Evolutionary conservation across 2,329 filamentous ascomycete species (phyloP).

Genomic region (Fusarium tjaetaba): DNA sequence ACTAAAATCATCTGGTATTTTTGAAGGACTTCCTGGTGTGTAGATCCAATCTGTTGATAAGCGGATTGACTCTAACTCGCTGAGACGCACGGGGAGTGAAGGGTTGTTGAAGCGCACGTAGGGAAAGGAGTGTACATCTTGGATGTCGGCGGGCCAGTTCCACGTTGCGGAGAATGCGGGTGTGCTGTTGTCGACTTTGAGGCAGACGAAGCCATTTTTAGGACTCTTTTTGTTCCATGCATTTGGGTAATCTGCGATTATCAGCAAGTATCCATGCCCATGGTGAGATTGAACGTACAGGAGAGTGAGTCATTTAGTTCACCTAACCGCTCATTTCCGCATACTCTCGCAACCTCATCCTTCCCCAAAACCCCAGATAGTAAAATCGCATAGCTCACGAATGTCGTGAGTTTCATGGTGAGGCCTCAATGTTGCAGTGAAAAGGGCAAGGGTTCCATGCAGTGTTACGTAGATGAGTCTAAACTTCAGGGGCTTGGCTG

Average conservation of each 20-base stretch:
- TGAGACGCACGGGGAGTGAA: slow-evolving; percentile 38
- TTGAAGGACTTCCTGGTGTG: slow-evolving; percentile 10
- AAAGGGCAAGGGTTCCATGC: neutral
- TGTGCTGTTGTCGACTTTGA: slow-evolving; percentile 41
- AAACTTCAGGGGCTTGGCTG: slow-evolving; percentile 1
- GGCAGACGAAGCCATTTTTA: slow-evolving; percentile 36
- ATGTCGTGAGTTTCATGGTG: slow-evolving; percentile 2
- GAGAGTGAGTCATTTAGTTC: slow-evolving; percentile 29
- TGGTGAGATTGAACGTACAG: neutral
- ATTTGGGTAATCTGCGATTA: slow-evolving; percentile 38
- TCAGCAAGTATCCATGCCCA: neutral
- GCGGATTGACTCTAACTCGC: slow-evolving; percentile 31
- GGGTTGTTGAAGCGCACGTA: slow-evolving; percentile 39
- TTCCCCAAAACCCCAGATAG: fast-evolving
- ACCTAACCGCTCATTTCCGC: slow-evolving; percentile 20
- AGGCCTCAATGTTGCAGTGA: neutral
- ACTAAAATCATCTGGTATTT: slow-evolving; percentile 22
- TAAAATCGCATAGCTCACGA: neutral
- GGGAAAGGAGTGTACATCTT: slow-evolving; percentile 42
- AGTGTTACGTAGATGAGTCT: neutral
- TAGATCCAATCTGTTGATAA: slow-evolving; percentile 41
- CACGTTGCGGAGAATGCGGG: slow-evolving; percentile 35
- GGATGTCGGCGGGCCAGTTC: slow-evolving; percentile 38
- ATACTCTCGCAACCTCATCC: neutral
- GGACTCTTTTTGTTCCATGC: slow-evolving; percentile 42